Evolutionary conservation across 129 eudicot species (phyloP), one percentile per base, ranked within the genome.

Genomic region (Sambucus nigra): DNA sequence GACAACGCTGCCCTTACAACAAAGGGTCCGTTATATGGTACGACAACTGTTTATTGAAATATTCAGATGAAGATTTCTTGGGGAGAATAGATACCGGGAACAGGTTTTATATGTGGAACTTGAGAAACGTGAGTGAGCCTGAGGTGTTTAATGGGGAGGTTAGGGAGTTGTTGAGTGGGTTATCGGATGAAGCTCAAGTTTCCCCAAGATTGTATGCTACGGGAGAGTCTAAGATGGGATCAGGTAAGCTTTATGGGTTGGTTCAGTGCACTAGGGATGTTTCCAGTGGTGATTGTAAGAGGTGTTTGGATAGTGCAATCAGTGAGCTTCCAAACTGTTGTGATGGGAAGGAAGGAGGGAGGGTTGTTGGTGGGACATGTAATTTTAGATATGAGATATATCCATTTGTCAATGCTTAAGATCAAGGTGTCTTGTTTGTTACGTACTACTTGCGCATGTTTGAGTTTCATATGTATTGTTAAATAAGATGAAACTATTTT

Each of bases 291-390:
- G 73, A 73, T 60, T 77, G 84, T 62, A 69, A 68, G 63, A 60
- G 61, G 28, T 77, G 84, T 61, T 61, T 77, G 50, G 69, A 67
- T 41, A 53, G 15, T 54, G 70, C 66, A 2, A 65, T 73, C 12
- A 28, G 44, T 48, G 20, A 57, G 20, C 68, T 71, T 61, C 78
- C 81, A 44, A 32, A 38, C 22, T 79, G 86, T 63, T 74, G 86
- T 64, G 66, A 58, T 33, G 75, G 81, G 16, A 66, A 52, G 39
- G 5, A 46, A 52, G 86, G 86, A 5, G 86, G 78, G 27, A 70
- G 81, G 19, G 75, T 79, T 63, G 55, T 69, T 47, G 62, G 74
- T 25, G 75, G 72, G 51, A 79, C 72, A 62, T 79, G 86, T 48
- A 67, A 49, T 31, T 24, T 79, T 13, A 66, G 77, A 62, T 79